Base-by-base conservation (phyloP, 495 filamentous ascomycete species). In the Penicillium egyptiacum region DNA sequence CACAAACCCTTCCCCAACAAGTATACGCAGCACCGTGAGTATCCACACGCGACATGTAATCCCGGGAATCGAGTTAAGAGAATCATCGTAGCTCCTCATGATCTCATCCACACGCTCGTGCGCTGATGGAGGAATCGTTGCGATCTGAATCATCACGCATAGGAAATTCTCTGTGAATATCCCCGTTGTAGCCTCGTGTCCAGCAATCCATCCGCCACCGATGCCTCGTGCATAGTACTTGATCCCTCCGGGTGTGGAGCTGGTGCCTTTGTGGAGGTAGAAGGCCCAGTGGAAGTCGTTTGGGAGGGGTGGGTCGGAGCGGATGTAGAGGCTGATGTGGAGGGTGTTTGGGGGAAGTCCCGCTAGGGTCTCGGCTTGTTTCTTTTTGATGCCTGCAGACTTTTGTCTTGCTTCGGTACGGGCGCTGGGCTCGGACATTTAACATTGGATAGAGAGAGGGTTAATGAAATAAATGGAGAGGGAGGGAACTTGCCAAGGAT, bases 211-310 rank as follows among this genome's bases (percentile, higher is more conserved):
- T 1, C 31, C 35, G 16, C 14, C 33, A 3, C 31, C 35, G 14
- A 35, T 51, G 23, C 20, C 20, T 17, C 30, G 31, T 2, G 37
- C 33, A 12, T 50, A 33, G 48, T 50, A 50, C 14, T 50, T 33
- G 3, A 3, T 37, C 14, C 33, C 48, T 10, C 11, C 14, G 9
- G 48, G 48, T 14, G 25, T 47, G 22, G 22, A 28, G 23, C 14
- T 17, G 10, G 30, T 55, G 16, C 53, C 53, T 28, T 37, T 26
- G 40, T 51, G 49, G 3, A 51, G 49, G 49, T 51, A 51, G 33
- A 51, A 25, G 33, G 49, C 33, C 49, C 49, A 51, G 22, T 51
- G 35, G 12, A 41, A 51, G 33, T 51, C 49, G 33, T 51, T 40
- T n/a, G 49, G 22, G 20, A 51, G 40, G 11, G 51, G 51, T 8